Conservation (phyloP, 2,329 filamentous ascomycete genomes). For the Ascochyta rabiei region DNA sequence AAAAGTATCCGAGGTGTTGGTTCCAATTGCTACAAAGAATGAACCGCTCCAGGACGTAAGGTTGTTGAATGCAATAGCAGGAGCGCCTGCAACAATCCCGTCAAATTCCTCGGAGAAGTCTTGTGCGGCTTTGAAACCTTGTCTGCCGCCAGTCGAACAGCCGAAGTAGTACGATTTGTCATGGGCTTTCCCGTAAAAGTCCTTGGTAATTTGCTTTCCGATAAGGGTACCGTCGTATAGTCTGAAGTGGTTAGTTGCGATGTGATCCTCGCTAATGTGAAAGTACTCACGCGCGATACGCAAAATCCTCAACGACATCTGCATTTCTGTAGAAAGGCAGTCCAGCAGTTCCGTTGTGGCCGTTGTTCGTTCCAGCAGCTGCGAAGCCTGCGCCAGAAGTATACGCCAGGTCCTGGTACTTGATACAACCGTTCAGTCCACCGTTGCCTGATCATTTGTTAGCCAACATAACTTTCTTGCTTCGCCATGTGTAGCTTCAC, state of each 20-base stretch:
- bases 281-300: slow-evolving; percentile 48
- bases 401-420: slow-evolving; percentile 50
- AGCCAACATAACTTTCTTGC: neutral
- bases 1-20: slow-evolving; percentile 44
- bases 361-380: slow-evolving; percentile 50
- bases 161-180: slow-evolving; percentile 50
- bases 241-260: slow-evolving; percentile 20
- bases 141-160: slow-evolving; percentile 47
- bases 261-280: neutral
- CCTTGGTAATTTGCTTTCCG: slow-evolving; percentile 50
- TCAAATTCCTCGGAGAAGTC: slow-evolving; percentile 47
- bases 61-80: slow-evolving; percentile 43
- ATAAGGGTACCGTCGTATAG: slow-evolving; percentile 41
- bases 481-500: neutral
- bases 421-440: slow-evolving; percentile 50
- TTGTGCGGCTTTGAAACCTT: slow-evolving; percentile 45
- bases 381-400: slow-evolving; percentile 48
- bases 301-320: slow-evolving; percentile 57
- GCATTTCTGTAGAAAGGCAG: slow-evolving; percentile 54
- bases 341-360: slow-evolving; percentile 54
- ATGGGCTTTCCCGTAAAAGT: slow-evolving; percentile 49
- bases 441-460: slow-evolving; percentile 41
- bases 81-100: slow-evolving; percentile 45
- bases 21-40: slow-evolving; percentile 38
- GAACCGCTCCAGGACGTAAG: slow-evolving; percentile 43